Evolutionary conservation across 1,284 basidiomycete species (phyloP).

Genomic region (Cryptococcus deneoformans): DNA sequence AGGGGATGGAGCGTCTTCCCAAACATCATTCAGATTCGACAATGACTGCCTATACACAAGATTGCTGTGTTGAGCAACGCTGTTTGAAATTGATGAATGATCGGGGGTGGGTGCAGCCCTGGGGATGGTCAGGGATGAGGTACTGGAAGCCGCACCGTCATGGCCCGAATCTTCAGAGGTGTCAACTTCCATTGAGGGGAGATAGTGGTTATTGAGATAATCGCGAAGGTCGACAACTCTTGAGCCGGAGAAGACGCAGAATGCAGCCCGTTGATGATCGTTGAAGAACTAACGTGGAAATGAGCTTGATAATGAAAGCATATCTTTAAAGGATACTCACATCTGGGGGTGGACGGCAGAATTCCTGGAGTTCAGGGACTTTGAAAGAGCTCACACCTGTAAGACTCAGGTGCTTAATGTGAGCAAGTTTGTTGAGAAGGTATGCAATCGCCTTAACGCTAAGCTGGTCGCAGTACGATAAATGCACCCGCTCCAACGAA

Average conservation of each 20-base stretch:
- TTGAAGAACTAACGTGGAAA: conserved; percentile 72
- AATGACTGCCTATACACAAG: conserved; percentile 2
- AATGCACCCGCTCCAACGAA: conserved; percentile 90
- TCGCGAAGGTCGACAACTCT: conserved; percentile 80
- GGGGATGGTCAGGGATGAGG: conserved; percentile 24
- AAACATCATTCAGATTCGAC: background rate
- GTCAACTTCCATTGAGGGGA: conserved; percentile 11
- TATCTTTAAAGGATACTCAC: conserved; percentile 53
- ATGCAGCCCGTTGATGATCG: conserved; percentile 81
- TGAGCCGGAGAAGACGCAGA: conserved; percentile 95
- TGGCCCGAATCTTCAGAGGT: conserved; percentile 9
- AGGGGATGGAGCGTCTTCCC: background rate
- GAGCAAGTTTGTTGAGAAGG: conserved; percentile 79
- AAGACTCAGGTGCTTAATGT: conserved; percentile 90
- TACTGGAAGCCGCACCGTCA: conserved; percentile 24
- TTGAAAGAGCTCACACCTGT: conserved; percentile 95
- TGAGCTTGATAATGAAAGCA: background rate
- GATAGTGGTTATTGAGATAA: conserved; percentile 55
- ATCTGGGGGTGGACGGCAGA: conserved; percentile 87
- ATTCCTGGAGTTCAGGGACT: conserved; percentile 78
- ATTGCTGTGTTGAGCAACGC: background rate
- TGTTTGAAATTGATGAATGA: too few species aligned
- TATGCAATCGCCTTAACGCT: conserved; percentile 88
- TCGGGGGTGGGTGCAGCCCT: conserved; percentile 5
- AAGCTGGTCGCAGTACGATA: conserved; percentile 97